phyloP scores from a whole-genome alignment of 768 basidiomycete species.

The Calocybe cyanea region DNA sequence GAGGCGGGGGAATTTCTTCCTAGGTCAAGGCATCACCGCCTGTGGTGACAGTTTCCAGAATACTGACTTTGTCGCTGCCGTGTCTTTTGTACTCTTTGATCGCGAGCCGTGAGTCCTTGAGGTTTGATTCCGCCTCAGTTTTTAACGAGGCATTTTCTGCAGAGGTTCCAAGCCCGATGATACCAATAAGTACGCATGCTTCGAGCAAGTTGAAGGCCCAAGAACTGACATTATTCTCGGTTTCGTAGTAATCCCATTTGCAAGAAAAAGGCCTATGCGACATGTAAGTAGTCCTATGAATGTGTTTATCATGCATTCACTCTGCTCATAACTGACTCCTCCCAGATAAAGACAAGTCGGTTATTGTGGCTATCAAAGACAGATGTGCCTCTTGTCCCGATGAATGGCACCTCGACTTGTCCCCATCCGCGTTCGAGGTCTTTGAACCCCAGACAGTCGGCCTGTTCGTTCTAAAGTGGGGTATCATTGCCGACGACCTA shows the following conservation, averaged over 20 bases:
- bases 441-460: conserved; percentile 9
- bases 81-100: conserved; percentile 10
- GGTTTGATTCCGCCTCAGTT: not conserved
- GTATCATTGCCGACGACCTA: too few relatives aligned
- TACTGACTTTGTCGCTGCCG: conserved; percentile 12
- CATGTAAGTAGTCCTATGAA: conserved; percentile 6
- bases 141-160: not conserved
- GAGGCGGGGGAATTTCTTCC: not conserved
- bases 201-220: not conserved
- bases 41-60: not conserved
- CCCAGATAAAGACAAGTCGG: conserved; percentile 13
- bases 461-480: too few relatives aligned
- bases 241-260: conserved; percentile 17
- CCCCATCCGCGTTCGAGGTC: conserved; percentile 6
- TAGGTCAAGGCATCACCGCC: not conserved
- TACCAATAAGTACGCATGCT: conserved; percentile 9
- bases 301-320: not conserved
- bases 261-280: conserved; percentile 10
- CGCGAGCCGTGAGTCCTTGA: conserved; percentile 8
- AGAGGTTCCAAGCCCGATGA: conserved; percentile 9
- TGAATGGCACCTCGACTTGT: conserved; percentile 13
- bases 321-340: not conserved
- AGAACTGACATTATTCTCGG: not conserved
- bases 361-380: conserved; percentile 16
- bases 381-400: conserved; percentile 9